Conservation (phyloP, 768 basidiomycete genomes). For the Mycena albidolilacea region DNA sequence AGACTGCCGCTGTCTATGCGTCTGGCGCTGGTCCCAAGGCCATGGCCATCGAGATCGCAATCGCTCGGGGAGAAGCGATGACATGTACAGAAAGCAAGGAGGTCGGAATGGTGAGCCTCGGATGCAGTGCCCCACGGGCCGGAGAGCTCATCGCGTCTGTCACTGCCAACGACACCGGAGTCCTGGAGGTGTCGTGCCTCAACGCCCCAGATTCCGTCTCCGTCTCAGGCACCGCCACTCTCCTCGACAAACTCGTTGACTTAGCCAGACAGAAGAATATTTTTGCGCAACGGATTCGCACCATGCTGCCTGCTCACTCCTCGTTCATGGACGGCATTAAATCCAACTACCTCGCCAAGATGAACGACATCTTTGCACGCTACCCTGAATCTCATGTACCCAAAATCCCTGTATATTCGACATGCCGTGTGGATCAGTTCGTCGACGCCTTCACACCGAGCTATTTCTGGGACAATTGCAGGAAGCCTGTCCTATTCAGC, state of each 20-base stretch:
- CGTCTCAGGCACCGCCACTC: slow-evolving; percentile 43
- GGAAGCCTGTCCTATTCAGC: slow-evolving; percentile 26
- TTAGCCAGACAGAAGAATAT: slow-evolving; percentile 40
- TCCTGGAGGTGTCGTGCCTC: slow-evolving; percentile 48
- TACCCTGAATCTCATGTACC: slow-evolving; percentile 31
- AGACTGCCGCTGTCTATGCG: slow-evolving; percentile 52
- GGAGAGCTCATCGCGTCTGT: slow-evolving; percentile 18
- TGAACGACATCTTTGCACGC: slow-evolving; percentile 30
- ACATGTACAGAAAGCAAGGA: slow-evolving; percentile 22
- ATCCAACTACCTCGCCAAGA: slow-evolving; percentile 17
- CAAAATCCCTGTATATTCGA: slow-evolving; percentile 26
- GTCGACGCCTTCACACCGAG: slow-evolving; percentile 18
- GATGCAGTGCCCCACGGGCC: slow-evolving; percentile 40
- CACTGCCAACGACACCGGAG: slow-evolving; percentile 10
- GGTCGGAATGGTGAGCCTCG: slow-evolving; percentile 50
- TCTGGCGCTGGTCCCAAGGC: slow-evolving; percentile 49
- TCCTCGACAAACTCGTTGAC: slow-evolving; percentile 42
- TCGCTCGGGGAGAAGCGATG: slow-evolving; percentile 50
- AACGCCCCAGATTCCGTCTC: slow-evolving; percentile 49
- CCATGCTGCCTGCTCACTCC: slow-evolving; percentile 48
- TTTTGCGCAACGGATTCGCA: slow-evolving; percentile 46
- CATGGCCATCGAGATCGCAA: slow-evolving; percentile 51
- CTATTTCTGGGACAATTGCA: slow-evolving; percentile 35
- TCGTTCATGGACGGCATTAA: slow-evolving; percentile 48
- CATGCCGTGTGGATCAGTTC: slow-evolving; percentile 9